Percentiles rank a stretch among this genome's conserved stretches.
Evolutionary conservation across 306 rosid genomes (phyloP).

Genomic region (Acmispon strigosus): DNA sequence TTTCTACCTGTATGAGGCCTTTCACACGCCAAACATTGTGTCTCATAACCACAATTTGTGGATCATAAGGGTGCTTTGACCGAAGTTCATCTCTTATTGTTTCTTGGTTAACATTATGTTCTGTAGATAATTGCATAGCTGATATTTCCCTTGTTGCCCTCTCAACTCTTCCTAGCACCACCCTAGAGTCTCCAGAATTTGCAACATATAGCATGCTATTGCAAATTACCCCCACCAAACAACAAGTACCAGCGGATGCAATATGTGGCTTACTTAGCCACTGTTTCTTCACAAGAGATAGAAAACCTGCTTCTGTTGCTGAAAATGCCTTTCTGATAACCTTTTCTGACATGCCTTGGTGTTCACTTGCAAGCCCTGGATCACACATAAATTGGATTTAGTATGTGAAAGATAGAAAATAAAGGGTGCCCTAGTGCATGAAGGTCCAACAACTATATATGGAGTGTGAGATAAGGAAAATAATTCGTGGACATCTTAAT

Average conservation of each 20-base stretch:
- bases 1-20: conserved; percentile 85
- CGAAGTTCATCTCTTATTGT: conserved; percentile 70
- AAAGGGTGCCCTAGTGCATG: neutral
- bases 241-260: conserved; percentile 84
- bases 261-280: conserved; percentile 71
- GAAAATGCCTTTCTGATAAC: conserved; percentile 54
- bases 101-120: conserved; percentile 76
- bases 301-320: conserved; percentile 75
- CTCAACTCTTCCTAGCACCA: conserved; percentile 65
- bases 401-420: neutral
- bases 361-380: conserved; percentile 59
- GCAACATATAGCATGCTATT: conserved; percentile 59
- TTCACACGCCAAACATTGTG: conserved; percentile 92
- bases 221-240: conserved; percentile 78
- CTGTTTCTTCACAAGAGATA: conserved; percentile 58
- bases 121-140: conserved; percentile 70
- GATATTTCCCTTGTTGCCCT: conserved; percentile 48
- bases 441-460: neutral
- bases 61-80: conserved; percentile 61
- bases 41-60: conserved; percentile 63
- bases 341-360: conserved; percentile 52
- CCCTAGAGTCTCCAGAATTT: conserved; percentile 81
- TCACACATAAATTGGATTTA: conserved; percentile 3
- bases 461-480: neutral
- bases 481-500: too few relatives aligned